Conservation (phyloP, 768 basidiomycete genomes). For the Candolleomyces efflorescens region DNA sequence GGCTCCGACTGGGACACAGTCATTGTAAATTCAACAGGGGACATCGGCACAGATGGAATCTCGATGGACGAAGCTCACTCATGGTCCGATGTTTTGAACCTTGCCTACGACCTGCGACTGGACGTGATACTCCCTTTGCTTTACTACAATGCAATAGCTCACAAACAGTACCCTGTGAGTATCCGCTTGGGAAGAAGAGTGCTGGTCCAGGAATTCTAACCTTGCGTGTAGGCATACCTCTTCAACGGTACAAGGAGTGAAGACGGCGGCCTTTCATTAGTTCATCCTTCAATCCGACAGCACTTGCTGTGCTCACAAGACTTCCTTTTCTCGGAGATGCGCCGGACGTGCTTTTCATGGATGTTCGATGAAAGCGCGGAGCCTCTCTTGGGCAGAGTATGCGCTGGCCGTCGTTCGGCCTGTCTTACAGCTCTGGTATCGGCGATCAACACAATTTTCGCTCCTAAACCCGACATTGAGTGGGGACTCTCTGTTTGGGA, state of each 20-base stretch:
- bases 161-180: not conserved
- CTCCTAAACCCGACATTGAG: not conserved
- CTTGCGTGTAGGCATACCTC: not conserved
- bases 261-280: not conserved
- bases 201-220: not conserved
- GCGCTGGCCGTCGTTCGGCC: not conserved
- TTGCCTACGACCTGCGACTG: not conserved
- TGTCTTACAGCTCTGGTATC: not conserved
- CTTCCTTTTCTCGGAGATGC: not conserved
- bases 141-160: not conserved
- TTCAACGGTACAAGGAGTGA: not conserved
- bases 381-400: not conserved
- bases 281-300: not conserved
- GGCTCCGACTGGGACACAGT: not conserved
- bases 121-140: not conserved
- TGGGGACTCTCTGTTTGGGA: not conserved
- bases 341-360: not conserved
- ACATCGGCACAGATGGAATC: not conserved
- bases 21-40: not conserved
- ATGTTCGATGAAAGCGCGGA: not conserved
- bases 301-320: not conserved
- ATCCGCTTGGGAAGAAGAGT: not conserved
- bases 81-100: not conserved
- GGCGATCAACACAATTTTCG: not conserved
- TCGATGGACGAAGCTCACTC: not conserved